These are phyloP conservation scores for Diospyros lotus DNA, from an alignment of 148 eudicot species.

Conservation along the genomic window DNA sequence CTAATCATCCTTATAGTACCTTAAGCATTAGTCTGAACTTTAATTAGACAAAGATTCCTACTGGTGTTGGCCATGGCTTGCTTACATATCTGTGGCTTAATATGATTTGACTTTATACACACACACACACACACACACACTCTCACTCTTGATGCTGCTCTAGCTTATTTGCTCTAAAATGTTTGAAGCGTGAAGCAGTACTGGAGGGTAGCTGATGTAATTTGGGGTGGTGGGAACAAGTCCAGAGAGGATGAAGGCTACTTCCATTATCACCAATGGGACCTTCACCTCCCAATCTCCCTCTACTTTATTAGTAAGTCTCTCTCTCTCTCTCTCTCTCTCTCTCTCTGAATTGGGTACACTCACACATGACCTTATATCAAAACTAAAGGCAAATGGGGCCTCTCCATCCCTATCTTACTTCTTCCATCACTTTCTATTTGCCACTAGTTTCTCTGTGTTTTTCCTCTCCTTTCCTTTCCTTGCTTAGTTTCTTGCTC, in stretches of 20 bases:
- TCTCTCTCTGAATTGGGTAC: conserved; percentile 2
- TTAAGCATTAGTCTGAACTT: too few species aligned
- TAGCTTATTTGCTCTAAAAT: too few species aligned
- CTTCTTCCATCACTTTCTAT: conserved; percentile 18
- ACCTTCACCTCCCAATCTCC: conserved; percentile 18
- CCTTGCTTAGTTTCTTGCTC: background rate
- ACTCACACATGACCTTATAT: conserved; percentile 8
- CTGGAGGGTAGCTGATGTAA: background rate
- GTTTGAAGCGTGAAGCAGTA: too few species aligned
- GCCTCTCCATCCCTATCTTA: conserved; percentile 18
- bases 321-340: conserved; percentile 16
- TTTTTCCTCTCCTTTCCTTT: background rate
- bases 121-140: too few species aligned
- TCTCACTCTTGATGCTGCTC: too few species aligned
- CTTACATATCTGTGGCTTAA: background rate
- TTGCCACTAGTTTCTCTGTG: conserved; percentile 10
- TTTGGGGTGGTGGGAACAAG: conserved; percentile 14
- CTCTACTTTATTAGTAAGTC: conserved; percentile 18
- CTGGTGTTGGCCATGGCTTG: background rate
- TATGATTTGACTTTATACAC: too few species aligned
- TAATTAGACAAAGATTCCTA: too few species aligned
- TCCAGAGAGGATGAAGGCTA: conserved; percentile 40
- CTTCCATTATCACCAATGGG: conserved; percentile 25
- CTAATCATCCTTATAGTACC: too few species aligned
- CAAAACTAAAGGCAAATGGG: conserved; percentile 21